phyloP scores from a whole-genome alignment of 441 rosid genomes.

The Cnidoscolus chayamansa region DNA sequence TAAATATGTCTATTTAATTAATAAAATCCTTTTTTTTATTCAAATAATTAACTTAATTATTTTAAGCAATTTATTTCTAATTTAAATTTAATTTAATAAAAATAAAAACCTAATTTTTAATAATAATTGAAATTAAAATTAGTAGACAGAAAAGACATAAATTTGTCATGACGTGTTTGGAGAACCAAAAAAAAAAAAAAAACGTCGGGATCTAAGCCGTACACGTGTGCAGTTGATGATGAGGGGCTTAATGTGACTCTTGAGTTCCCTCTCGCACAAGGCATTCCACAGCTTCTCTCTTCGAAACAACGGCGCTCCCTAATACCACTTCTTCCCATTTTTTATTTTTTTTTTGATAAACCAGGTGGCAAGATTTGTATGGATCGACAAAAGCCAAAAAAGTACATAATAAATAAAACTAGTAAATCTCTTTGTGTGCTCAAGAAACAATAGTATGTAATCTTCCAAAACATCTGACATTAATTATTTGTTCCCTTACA shows the following conservation, averaged over 20 bases:
- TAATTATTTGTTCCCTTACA: background rate
- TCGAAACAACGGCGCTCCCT: constrained; percentile 35
- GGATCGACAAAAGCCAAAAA: too few species aligned
- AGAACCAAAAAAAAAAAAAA: constrained; percentile 13
- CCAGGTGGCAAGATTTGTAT: too few species aligned
- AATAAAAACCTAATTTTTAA: too few species aligned
- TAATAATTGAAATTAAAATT: background rate
- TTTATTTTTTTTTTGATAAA: background rate
- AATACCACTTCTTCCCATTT: constrained; percentile 20
- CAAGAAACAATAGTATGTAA: background rate
- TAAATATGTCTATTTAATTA: too few species aligned
- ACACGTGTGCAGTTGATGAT: constrained; percentile 17
- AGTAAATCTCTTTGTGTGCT: background rate
- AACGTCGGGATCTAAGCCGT: constrained; percentile 7
- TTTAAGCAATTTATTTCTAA: too few species aligned
- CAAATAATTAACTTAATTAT: too few species aligned
- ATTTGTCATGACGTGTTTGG: constrained; percentile 36
- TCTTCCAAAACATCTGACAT: background rate
- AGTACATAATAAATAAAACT: too few species aligned
- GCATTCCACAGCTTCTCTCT: background rate
- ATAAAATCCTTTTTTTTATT: too few species aligned
- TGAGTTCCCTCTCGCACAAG: constrained; percentile 3
- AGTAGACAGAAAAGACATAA: constrained; percentile 25
- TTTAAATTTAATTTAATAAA: too few species aligned
- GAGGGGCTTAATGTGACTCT: background rate